Percentiles rank a stretch among this genome's conserved stretches.
Conservation (phyloP, 495 filamentous ascomycete genomes). For the Viridothelium virens region DNA sequence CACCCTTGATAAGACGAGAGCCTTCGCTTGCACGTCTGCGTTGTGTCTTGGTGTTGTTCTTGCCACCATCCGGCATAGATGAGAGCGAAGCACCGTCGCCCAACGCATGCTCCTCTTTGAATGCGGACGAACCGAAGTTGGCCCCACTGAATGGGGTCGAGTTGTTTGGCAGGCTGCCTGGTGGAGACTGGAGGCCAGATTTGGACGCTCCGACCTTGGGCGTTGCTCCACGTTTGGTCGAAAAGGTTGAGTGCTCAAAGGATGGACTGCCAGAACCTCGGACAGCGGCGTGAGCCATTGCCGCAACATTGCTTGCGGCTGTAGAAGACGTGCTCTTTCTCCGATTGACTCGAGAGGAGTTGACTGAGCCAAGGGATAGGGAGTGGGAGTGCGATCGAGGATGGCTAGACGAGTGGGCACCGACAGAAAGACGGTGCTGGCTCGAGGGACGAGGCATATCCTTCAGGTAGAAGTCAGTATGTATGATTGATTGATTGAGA, state of each 20-base stretch:
- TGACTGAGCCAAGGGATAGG: constrained; percentile 68
- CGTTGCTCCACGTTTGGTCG: constrained; percentile 24
- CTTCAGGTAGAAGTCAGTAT: constrained; percentile 12
- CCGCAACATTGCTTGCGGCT: constrained; percentile 64
- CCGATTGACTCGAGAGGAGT: constrained; percentile 74
- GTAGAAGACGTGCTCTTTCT: constrained; percentile 86
- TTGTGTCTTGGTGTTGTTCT: constrained; percentile 51
- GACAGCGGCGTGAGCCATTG: constrained; percentile 64
- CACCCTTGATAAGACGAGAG: constrained; percentile 64
- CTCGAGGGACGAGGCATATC: constrained; percentile 33
- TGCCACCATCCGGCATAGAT: constrained; percentile 31
- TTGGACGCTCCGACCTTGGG: constrained; percentile 25
- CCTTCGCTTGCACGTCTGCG: constrained; percentile 82
- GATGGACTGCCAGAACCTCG: constrained; percentile 32
- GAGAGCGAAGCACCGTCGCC: constrained; percentile 39
- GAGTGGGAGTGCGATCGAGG: constrained; percentile 74
- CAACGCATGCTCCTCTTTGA: constrained; percentile 37
- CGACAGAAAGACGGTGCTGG: constrained; percentile 38
- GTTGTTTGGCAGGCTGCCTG: constrained; percentile 35
- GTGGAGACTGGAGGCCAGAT: constrained; percentile 27
- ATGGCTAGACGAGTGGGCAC: constrained; percentile 30
- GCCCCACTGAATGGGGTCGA: constrained; percentile 26
- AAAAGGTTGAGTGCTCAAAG: constrained; percentile 26
- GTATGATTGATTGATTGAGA: background rate
- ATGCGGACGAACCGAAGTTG: constrained; percentile 18